Evolutionary conservation across 2,329 filamentous ascomycete genomes (phyloP).

Genomic region (Aureobasidium melanogenum): DNA sequence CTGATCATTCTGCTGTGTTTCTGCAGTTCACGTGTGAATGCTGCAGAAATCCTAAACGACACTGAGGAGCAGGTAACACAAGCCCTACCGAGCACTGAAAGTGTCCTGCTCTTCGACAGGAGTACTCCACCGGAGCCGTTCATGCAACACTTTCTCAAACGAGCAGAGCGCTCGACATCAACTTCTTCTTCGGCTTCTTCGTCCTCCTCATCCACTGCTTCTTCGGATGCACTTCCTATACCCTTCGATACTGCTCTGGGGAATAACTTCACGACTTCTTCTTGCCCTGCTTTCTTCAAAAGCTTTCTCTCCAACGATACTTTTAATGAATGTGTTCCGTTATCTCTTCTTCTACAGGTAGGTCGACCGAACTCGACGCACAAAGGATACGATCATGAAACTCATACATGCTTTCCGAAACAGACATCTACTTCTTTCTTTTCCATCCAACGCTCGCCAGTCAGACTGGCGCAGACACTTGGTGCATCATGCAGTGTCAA

Average conservation of each 20-base stretch:
- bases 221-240: constrained; percentile 25
- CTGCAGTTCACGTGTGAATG: not conserved
- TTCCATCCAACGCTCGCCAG: constrained; percentile 60
- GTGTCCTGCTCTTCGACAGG: constrained; percentile 13
- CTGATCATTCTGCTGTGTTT: not conserved
- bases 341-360: constrained; percentile 77
- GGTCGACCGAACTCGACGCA: constrained; percentile 20
- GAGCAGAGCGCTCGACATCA: constrained; percentile 4
- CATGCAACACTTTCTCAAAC: not conserved
- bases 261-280: constrained; percentile 42
- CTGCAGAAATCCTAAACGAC: not conserved
- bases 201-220: not conserved
- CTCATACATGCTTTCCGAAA: not conserved
- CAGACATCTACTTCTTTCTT: constrained; percentile 83
- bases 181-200: constrained; percentile 10
- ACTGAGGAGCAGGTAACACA: not conserved
- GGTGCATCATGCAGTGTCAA: constrained; percentile 69
- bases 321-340: constrained; percentile 67
- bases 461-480: constrained; percentile 66
- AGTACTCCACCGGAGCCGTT: constrained; percentile 8
- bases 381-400: not conserved
- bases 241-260: constrained; percentile 41
- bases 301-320: constrained; percentile 55
- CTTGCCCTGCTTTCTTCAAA: constrained; percentile 61
- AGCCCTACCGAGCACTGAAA: not conserved